Evolutionary conservation across 306 rosid genomes (phyloP), one percentile per base, ranked within the genome.

Genomic region (Pterocarpus macrocarpus): DNA sequence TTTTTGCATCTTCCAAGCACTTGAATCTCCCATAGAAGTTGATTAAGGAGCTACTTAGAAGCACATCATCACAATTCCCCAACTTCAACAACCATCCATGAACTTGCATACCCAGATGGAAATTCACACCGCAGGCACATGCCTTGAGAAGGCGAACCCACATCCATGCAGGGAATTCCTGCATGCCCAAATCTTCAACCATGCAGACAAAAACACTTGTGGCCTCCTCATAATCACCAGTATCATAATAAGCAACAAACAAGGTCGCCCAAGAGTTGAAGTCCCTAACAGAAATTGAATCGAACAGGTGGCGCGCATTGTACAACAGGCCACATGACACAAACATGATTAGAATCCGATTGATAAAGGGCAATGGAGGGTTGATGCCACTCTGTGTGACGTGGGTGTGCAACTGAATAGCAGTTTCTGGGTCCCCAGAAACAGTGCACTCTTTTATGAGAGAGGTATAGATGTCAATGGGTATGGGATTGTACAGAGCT

Each of bases 251-350:
- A 16, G 78, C 83, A 76, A 86, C 70, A 36, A 86, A 80, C 67
- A 90, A 61, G 32, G 58, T 84, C 16, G 87, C 94, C 94, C 94
- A 90, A 10, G 91, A 81, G 78, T 87, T 88, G 76, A 86, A 76
- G 71, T 86, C 83, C 39, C 83, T 86, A 0, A 58, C 34, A 53
- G 45, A 3, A 87, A 86, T 83, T 80, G 7, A 1, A 5, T 86
- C 89, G 5, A 86, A 86, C 89, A 86, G 10, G 1, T 80, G 39
- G 81, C 74, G 80, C 2, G 89, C 89, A 70, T 4, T 11, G 0
- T 83, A 82, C 4, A 80, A 56, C 34, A 86, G 28, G 3, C 85
- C 83, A 6, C 89, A 86, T 1, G 95, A 85, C 0, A 82, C 89
- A 17, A 82, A 64, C 95, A 87, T 76, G 5, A 86, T 52, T 33